Percentiles rank a stretch among this genome's conserved stretches.
Evolutionary conservation across 371 early-diverging fungal genomes (phyloP).

Genomic region (Syncephalastrum monosporum): DNA sequence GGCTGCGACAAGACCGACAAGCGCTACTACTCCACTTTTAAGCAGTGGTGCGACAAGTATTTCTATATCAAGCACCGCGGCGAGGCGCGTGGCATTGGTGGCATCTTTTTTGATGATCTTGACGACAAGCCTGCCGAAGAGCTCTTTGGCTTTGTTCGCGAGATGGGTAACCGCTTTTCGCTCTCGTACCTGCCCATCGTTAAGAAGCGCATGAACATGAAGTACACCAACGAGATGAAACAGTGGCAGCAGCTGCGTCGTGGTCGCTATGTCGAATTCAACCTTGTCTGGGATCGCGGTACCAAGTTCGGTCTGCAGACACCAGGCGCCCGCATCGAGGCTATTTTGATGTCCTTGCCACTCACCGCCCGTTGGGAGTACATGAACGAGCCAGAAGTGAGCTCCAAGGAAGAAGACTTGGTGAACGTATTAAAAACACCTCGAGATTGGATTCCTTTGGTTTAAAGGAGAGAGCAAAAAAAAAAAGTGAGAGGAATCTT

Average conservation of each 20-base stretch:
- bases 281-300: constrained; percentile 85
- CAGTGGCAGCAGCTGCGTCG: constrained; percentile 86
- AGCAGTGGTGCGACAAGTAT: constrained; percentile 85
- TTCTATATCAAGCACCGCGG: constrained; percentile 76
- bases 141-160: constrained; percentile 69
- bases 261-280: constrained; percentile 90
- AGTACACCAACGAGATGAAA: constrained; percentile 67
- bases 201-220: constrained; percentile 62
- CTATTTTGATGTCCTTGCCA: constrained; percentile 84
- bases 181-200: constrained; percentile 78
- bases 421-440: constrained; percentile 80
- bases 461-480: constrained; percentile 5
- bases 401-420: constrained; percentile 70
- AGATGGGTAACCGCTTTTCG: constrained; percentile 73
- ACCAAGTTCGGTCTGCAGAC: constrained; percentile 89
- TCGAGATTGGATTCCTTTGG: constrained; percentile 71
- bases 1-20: constrained; percentile 77
- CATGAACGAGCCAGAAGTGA: constrained; percentile 69
- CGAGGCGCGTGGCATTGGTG: constrained; percentile 85
- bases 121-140: constrained; percentile 66
- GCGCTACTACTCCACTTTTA: constrained; percentile 71
- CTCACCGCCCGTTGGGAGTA: constrained; percentile 89
- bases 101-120: constrained; percentile 88
- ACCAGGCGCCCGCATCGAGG: constrained; percentile 86
- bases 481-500: not conserved